Base-by-base conservation (phyloP, 495 filamentous ascomycete species). In the Penicillium angulare region DNA sequence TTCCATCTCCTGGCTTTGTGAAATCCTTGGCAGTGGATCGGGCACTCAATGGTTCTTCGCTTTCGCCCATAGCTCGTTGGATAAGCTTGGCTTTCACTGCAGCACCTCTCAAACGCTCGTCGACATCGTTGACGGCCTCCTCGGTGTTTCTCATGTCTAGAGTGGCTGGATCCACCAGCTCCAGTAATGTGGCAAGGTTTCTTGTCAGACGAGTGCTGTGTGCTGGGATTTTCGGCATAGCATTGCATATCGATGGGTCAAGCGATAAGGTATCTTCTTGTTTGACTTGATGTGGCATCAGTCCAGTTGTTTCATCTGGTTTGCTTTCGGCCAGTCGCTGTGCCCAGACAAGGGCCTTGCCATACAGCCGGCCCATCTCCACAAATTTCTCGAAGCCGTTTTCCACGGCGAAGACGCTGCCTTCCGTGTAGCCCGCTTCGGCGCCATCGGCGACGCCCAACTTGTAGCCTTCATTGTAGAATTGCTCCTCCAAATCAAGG, bases 311-410 rank as follows among this genome's bases (percentile, higher is more conserved):
- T n/a, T 60, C 52, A 7, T 57, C 45, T 13, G 52, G 40, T 13
- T 66, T 56, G 22, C 50, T 53, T 13, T 68, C 64, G 3, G 64
- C 57, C 40, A 85, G 67, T 54, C 86, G 72, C 16, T 82, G 80
- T 32, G 85, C 81, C 93, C 92, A 97, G 32, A 97, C 80, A 1
- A 86, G 67, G 3, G 87, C 83, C 60, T 82, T 85, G n/a, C 93
- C 91, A 58, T 92, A 87, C 17, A 99, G 63, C 47, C 76, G 76
- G 1, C 93, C 95, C 59, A 90, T 79, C 49, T 88, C 84, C 12
- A 84, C 56, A 58, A 89, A 96, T 69, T 95, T 97, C 61, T 93
- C 88, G 50, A 92, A 97, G 1, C 92, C 93, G 56, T 93, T 95
- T 60, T 95, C 87, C 3, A 97, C 79, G 0, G 92, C 93, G 63